Evolutionary conservation across 2,329 filamentous ascomycete species (phyloP).

Genomic region (Monascus ruber): DNA sequence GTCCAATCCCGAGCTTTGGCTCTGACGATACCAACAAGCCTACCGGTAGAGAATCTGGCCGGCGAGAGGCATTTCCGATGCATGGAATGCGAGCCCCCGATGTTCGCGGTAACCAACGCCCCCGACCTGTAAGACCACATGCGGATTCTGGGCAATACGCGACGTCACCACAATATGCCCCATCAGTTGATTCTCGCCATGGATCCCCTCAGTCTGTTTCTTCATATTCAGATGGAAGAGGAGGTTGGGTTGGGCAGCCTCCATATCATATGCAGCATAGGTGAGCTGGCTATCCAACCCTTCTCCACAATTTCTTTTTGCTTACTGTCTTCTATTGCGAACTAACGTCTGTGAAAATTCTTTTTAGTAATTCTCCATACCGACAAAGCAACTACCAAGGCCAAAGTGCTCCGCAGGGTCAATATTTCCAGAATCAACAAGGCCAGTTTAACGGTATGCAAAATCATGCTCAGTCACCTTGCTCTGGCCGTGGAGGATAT

Average conservation of each 20-base stretch:
- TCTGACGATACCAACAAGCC: conserved; percentile 17
- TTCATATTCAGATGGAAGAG: conserved; percentile 45
- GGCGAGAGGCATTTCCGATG: conserved; percentile 22
- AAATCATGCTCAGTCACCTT: conserved; percentile 46
- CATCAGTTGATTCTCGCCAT: conserved; percentile 44
- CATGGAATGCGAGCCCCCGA: conserved; percentile 24
- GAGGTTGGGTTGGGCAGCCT: conserved; percentile 40
- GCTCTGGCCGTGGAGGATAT: conserved; percentile 45
- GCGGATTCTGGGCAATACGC: conserved; percentile 40
- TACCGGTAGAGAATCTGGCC: conserved; percentile 19
- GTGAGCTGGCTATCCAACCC: conserved; percentile 29
- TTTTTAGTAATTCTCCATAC: conserved; percentile 54
- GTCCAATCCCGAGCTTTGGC: conserved; percentile 21
- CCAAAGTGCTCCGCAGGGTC: conserved; percentile 42
- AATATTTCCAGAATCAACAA: conserved; percentile 43
- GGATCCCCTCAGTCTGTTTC: conserved; percentile 52
- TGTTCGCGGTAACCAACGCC: conserved; percentile 16
- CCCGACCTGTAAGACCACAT: conserved; percentile 29
- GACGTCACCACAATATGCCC: conserved; percentile 48
- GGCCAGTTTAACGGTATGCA: conserved; percentile 43
- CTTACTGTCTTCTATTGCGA: conserved; percentile 1
- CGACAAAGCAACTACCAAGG: conserved; percentile 44
- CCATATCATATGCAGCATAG: conserved; percentile 36
- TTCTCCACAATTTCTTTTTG: conserved; percentile 14
- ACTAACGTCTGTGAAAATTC: conserved; percentile 18